Percentiles rank a stretch among this genome's conserved stretches.
phyloP scores from a whole-genome alignment of 257 asterid species.

The Fraxinus americana region DNA sequence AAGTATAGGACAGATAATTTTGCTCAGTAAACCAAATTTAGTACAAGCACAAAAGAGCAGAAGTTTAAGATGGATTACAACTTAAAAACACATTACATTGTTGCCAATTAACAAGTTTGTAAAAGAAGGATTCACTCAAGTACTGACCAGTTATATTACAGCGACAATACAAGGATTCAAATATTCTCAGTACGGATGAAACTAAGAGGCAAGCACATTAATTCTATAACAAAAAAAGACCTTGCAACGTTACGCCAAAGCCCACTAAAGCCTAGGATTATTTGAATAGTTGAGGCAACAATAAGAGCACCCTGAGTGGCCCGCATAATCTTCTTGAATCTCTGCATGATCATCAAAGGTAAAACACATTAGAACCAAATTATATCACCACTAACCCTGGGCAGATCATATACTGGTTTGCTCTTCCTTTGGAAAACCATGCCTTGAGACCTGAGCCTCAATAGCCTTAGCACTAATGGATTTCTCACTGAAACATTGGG shows the following conservation, averaged over 20 bases:
- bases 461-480: background rate
- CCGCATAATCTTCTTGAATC: constrained; percentile 43
- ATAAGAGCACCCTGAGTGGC: constrained; percentile 46
- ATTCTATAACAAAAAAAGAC: constrained; percentile 7
- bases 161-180: too few relatives aligned
- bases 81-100: background rate
- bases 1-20: too few relatives aligned
- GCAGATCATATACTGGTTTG: background rate
- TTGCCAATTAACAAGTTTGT: background rate
- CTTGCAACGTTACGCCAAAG: constrained; percentile 48
- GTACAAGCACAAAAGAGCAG: too few relatives aligned
- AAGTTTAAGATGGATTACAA: background rate
- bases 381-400: background rate
- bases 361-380: background rate
- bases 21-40: too few relatives aligned
- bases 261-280: constrained; percentile 47
- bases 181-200: too few relatives aligned
- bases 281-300: constrained; percentile 44
- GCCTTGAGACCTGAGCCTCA: background rate
- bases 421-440: background rate
- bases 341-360: constrained; percentile 22
- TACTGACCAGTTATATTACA: background rate
- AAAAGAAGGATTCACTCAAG: background rate
- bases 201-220: background rate
- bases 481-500: background rate